Evolutionary conservation across 2,329 filamentous ascomycete species (phyloP).

Genomic region (Orbilia quercus): DNA sequence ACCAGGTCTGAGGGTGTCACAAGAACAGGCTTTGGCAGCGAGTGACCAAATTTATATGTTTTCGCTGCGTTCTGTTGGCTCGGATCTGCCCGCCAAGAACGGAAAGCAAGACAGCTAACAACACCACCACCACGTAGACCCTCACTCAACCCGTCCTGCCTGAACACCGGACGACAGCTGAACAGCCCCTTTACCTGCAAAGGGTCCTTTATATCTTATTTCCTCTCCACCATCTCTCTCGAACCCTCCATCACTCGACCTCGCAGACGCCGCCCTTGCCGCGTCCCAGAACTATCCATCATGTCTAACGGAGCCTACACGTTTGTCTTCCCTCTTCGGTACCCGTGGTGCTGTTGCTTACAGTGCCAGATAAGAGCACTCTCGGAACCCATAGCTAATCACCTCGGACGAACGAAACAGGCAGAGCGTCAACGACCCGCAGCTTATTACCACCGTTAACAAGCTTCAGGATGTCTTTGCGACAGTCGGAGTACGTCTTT

Average conservation of each 20-base stretch:
- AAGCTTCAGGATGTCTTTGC: constrained; percentile 99
- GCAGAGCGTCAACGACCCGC: constrained; percentile 78
- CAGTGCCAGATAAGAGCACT: constrained; percentile 5
- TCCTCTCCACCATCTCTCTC: constrained; percentile 24
- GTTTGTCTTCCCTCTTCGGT: constrained; percentile 29
- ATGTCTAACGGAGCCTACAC: constrained; percentile 50
- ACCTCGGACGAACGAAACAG: constrained; percentile 63
- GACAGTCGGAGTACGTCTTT: constrained; percentile 80
- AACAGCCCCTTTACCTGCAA: neutral
- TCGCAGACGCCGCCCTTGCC: constrained; percentile 11
- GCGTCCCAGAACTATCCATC: constrained; percentile 16
- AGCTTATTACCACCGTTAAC: constrained; percentile 86
- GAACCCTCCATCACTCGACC: constrained; percentile 13
- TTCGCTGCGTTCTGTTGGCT: constrained; percentile 16
- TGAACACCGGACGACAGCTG: neutral
- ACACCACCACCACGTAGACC: constrained; percentile 24
- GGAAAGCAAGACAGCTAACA: constrained; percentile 43
- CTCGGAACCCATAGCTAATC: constrained; percentile 11
- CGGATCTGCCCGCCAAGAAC: constrained; percentile 45
- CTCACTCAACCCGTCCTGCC: neutral
- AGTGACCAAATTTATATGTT: constrained; percentile 15
- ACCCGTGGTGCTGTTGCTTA: constrained; percentile 1
- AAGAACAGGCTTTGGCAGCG: neutral
- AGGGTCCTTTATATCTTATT: neutral
- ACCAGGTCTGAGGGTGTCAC: constrained; percentile 34